Percentiles rank a stretch among this genome's conserved stretches.
Evolutionary conservation across 495 filamentous ascomycete species (phyloP).

Genomic region (Penicillium paxilli): DNA sequence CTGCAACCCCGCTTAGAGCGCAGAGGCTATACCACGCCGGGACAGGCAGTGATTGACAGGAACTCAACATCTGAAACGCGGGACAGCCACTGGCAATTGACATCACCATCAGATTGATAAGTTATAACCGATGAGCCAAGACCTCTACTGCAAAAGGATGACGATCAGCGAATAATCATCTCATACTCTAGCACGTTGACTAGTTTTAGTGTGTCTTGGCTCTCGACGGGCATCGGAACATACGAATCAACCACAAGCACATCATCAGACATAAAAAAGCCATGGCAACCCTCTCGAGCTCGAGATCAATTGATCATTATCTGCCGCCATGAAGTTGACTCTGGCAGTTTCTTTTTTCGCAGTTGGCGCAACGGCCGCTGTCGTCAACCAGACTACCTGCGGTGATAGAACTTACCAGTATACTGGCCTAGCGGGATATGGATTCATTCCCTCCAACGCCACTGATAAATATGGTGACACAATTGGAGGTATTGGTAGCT

Average conservation of each 20-base stretch:
- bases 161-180: constrained; percentile 14
- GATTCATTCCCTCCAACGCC: constrained; percentile 58
- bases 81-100: neutral
- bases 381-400: constrained; percentile 60
- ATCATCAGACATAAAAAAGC: neutral
- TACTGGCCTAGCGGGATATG: constrained; percentile 70
- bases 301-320: neutral
- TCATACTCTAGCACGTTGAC: constrained; percentile 10
- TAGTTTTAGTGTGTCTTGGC: neutral
- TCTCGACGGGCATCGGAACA: neutral
- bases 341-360: constrained; percentile 18
- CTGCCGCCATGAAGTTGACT: constrained; percentile 23
- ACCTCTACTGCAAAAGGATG: too few species aligned
- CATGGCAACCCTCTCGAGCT: neutral
- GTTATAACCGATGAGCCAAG: too few species aligned
- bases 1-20: neutral
- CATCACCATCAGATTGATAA: constrained; percentile 8
- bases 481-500: constrained; percentile 66
- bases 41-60: neutral
- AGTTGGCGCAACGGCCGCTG: constrained; percentile 11
- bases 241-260: neutral
- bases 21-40: constrained; percentile 2
- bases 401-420: constrained; percentile 66
- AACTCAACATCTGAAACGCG: neutral
- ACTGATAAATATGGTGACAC: constrained; percentile 75